Base-by-base conservation (phyloP, 1,284 basidiomycete species). In the Hemileia vastatrix region DNA sequence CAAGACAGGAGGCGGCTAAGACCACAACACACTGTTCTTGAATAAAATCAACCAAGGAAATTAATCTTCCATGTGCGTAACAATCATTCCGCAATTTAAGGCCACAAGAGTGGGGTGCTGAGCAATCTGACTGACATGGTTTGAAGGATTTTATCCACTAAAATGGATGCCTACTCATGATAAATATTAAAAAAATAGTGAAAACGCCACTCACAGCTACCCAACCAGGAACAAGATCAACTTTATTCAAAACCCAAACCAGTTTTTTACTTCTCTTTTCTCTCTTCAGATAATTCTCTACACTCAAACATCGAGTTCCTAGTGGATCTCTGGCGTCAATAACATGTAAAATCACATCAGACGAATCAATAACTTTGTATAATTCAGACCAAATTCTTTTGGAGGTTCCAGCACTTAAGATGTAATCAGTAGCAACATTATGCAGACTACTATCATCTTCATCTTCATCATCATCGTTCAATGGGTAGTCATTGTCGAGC, bases 361-460 rank as follows among this genome's bases (percentile, higher is more conserved):
- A 95, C 2, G 92, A 96, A 77, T 99, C 95, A 72, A 99, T 93
- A 68, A 99, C 95, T 77, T 99, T 99, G 83, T 98, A 98, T 23
- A 98, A 80, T 77, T 99, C 94, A 66, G 90, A 93, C 79, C 96
- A 98, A 68, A 99, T 98, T 60, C 95, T 84, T 50, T 86, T 81
- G 23, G 90, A 94, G 0, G 92, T 95, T 43, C 92, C 92, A 77
- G 73, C 73, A 13, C 65, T 61, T 6, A 74, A 66, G 47, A 73
- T 75, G 51, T 70, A 73, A 50, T 74, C 73, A 50, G 67, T 58
- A 15, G 72, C 70, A 6, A 65, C 68, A 50, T 73, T 67, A 64
- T 68, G 66, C 5, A 67, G 54, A 24, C 69, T 67, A 5, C 58
- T 69, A 36, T 66, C 67, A 40, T 67, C 63, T 6, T 55, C 56